phyloP scores from a whole-genome alignment of 192 early-diverging fungal genomes.

The Rhizophagus clarus region DNA sequence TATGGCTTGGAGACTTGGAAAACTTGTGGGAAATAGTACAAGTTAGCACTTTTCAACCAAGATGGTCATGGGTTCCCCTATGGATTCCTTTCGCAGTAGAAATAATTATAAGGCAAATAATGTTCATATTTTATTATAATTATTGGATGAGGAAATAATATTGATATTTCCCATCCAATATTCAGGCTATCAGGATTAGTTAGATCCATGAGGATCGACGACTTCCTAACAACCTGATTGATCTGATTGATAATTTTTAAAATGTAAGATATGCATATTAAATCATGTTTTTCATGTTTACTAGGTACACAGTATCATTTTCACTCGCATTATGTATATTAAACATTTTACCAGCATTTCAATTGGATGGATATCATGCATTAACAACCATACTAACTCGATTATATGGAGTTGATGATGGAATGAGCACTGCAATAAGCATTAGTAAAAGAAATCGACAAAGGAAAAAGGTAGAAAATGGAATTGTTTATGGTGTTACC shows the following conservation, averaged over 20 bases:
- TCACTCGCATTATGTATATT: conserved; percentile 67
- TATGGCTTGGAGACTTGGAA: conserved; percentile 67
- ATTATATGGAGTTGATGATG: background rate
- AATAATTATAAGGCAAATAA: conserved; percentile 51
- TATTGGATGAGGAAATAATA: no score
- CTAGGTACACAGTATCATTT: conserved; percentile 68
- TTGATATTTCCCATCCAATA: no score
- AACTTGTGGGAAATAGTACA: conserved; percentile 75
- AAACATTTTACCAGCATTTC: conserved; percentile 73
- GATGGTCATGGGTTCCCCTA: conserved; percentile 57
- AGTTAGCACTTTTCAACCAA: conserved; percentile 60
- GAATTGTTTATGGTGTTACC: background rate
- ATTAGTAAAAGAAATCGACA: background rate
- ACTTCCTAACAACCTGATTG: no score
- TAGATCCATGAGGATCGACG: no score
- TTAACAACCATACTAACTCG: conserved; percentile 42
- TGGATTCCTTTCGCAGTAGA: conserved; percentile 61
- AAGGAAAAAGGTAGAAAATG: background rate
- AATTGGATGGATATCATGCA: conserved; percentile 75
- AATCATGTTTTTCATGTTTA: background rate
- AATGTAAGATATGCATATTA: background rate
- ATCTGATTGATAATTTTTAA: no score
- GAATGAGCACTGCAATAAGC: no score
- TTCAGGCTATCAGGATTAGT: no score
- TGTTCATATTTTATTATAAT: no score